Evolutionary conservation across 2,329 filamentous ascomycete genomes (phyloP).

Genomic region (Phialocephala subalpina): DNA sequence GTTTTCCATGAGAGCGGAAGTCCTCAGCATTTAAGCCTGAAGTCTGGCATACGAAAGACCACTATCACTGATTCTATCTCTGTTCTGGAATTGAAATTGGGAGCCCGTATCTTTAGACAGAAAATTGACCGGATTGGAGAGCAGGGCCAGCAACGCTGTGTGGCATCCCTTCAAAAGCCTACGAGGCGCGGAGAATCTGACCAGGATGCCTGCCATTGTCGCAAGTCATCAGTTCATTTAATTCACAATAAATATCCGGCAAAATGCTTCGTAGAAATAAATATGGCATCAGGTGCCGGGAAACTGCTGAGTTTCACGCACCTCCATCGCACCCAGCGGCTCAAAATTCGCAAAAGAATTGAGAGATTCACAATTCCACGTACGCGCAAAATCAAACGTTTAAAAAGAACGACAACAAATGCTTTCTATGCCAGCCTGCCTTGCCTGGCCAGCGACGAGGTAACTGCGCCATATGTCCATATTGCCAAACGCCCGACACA

Average conservation of each 20-base stretch:
- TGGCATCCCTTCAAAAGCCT: background rate
- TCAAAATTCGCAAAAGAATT: background rate
- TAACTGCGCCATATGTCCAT: conserved; percentile 32
- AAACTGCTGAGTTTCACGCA: background rate
- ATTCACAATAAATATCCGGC: background rate
- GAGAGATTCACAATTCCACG: conserved; percentile 3
- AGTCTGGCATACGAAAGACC: background rate
- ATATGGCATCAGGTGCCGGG: background rate
- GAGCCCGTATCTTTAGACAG: background rate
- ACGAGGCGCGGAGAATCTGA: background rate
- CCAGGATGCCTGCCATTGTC: no score
- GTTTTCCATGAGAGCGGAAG: no score
- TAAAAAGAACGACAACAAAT: conserved; percentile 19
- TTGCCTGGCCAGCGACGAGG: conserved; percentile 14
- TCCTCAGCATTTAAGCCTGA: no score
- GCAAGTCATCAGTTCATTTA: no score
- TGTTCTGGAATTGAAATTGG: background rate
- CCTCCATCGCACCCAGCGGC: background rate
- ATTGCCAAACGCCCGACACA: conserved; percentile 32
- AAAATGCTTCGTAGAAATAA: background rate
- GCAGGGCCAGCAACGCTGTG: background rate
- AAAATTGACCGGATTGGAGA: background rate
- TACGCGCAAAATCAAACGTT: background rate
- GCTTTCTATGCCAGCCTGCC: conserved; percentile 31
- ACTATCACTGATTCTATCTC: background rate